These are phyloP conservation scores for Periconia sp. DNA, from an alignment of 2,329 filamentous ascomycete species.

Conservation along the genomic window DNA sequence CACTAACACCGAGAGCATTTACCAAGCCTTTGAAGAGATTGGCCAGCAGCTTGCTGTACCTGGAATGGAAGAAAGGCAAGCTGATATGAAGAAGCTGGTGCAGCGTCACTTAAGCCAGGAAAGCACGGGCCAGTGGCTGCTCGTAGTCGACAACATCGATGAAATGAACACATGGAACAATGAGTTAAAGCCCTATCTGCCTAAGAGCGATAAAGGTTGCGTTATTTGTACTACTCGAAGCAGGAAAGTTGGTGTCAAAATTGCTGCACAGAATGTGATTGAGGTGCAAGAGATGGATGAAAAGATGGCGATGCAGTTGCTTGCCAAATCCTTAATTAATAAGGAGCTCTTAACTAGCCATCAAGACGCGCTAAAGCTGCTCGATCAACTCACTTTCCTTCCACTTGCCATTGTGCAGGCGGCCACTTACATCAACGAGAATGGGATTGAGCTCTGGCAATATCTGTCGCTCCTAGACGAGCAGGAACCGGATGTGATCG, in stretches of 20 bases:
- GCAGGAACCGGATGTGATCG: constrained; percentile 35
- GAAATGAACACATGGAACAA: constrained; percentile 27
- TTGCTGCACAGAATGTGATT: constrained; percentile 7
- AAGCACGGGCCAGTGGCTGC: constrained; percentile 36
- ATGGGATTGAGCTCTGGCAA: constrained; percentile 19
- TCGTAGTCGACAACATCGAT: constrained; percentile 51
- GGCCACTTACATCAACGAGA: constrained; percentile 46
- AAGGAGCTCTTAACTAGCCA: constrained; percentile 4
- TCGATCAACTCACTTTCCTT: constrained; percentile 39
- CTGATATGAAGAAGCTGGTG: background rate
- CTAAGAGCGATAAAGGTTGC: constrained; percentile 11
- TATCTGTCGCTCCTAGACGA: constrained; percentile 40
- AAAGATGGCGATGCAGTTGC: constrained; percentile 20
- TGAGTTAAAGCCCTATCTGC: constrained; percentile 5
- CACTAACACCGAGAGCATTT: constrained; percentile 21
- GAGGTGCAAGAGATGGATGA: constrained; percentile 25
- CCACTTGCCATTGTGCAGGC: constrained; percentile 23
- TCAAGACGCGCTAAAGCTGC: constrained; percentile 1
- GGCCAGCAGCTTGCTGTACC: background rate
- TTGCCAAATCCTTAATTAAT: background rate
- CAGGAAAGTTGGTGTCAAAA: constrained; percentile 6
- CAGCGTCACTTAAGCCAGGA: background rate
- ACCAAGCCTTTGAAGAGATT: constrained; percentile 9
- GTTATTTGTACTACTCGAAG: constrained; percentile 11
- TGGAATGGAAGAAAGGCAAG: background rate